Base-by-base conservation (phyloP, 139 green algal species). In the Micractinium conductrix region DNA sequence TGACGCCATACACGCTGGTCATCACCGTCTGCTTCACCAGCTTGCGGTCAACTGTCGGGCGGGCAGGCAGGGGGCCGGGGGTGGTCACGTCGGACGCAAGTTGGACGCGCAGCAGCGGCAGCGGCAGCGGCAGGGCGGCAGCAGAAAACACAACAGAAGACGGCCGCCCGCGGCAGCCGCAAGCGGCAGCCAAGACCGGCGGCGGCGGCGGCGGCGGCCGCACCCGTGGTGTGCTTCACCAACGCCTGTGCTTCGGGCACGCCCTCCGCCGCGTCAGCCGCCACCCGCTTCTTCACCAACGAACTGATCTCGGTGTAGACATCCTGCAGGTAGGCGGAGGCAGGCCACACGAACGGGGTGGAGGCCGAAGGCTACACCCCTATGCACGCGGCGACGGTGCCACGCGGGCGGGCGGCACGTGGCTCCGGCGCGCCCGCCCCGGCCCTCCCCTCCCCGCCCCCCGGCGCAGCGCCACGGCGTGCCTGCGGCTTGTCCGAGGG, bases 11-110 rank as follows among this genome's bases (percentile, higher is more conserved):
- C 76, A 99, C 97, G 37, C 93, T 96, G 16, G 97, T 99, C 97
- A 99, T 99, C 4, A 99, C 97, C n/a, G 96, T 99, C 90, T 99
- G 97, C 89, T 99, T 99, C 40, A 99, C 97, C 42, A 99, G 90
- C 92, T 99, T 99, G 38, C 97, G 93, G 86, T 99, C 93, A 1
- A 99, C 90, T 45, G 92, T 74, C n/a, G 87, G 83, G 9, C 45
- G 17, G 24, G 48, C 28, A 6, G 53, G 76, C 44, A 71, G 73
- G 40, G 62, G 45, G 38, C 62, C 16, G 50, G 40, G 79, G 81
- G 74, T 68, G 87, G 12, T n/a, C n/a, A n/a, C n/a, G n/a, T n/a
- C n/a, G n/a, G n/a, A n/a, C n/a, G n/a, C n/a, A n/a, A n/a, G n/a
- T n/a, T n/a, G n/a, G n/a, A n/a, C n/a, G n/a, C n/a, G n/a, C n/a